These are phyloP conservation scores for Dictyostelium capitatum DNA, from an alignment of 78 protist genomes.

Conservation along the genomic window DNA sequence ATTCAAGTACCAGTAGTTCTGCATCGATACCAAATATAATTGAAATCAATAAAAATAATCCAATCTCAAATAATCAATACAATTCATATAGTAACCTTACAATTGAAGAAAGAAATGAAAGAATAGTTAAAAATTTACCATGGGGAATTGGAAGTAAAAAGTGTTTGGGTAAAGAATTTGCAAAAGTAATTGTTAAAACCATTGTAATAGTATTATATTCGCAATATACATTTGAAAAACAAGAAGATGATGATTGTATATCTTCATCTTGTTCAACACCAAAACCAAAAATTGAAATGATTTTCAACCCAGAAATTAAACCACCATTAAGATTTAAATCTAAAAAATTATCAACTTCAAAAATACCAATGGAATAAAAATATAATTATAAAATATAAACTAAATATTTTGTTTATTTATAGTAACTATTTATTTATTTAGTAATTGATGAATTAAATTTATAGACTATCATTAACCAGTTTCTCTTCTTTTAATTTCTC, in stretches of 20 bases:
- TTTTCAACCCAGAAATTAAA: constrained; percentile 16
- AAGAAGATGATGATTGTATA: not conserved
- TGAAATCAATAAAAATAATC: not conserved
- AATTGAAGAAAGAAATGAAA: constrained; percentile 22
- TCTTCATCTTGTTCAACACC: too few relatives aligned
- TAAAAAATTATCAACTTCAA: not conserved
- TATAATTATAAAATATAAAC: not conserved
- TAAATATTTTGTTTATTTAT: too few relatives aligned
- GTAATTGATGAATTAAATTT: too few relatives aligned
- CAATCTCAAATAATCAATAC: not conserved
- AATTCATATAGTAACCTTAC: constrained; percentile 3
- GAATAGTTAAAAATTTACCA: constrained; percentile 22
- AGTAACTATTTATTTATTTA: too few relatives aligned
- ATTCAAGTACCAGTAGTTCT: not conserved
- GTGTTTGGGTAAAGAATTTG: constrained; percentile 33
- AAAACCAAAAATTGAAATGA: constrained; percentile 14
- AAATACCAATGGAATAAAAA: not conserved
- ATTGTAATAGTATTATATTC: constrained; percentile 18
- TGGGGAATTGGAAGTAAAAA: constrained; percentile 54
- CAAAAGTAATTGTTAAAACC: constrained; percentile 34
- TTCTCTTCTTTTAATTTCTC: too few relatives aligned
- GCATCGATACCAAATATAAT: not conserved
- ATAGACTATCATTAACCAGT: too few relatives aligned
- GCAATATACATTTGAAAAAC: constrained; percentile 13
- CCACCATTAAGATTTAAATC: constrained; percentile 5